A percentile compares a stretch with the other conserved stretches of the same genome.
phyloP scores from a whole-genome alignment of 129 eudicot species.

The Pulicaria dysenterica region DNA sequence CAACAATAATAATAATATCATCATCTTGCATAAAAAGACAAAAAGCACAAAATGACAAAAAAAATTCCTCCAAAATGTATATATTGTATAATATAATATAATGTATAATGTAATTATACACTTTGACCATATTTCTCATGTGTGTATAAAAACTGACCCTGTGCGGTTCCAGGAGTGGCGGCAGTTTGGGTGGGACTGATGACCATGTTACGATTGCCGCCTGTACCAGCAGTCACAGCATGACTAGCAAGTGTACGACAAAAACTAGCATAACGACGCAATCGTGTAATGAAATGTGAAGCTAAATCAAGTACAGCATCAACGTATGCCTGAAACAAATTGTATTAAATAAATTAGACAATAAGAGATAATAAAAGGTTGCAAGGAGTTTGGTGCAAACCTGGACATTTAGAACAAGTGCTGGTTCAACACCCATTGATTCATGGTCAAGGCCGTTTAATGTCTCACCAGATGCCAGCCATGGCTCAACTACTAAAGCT shows the following conservation, averaged over 20 bases:
- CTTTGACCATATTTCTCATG: neutral
- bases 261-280: conserved; percentile 96
- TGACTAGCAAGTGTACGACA: conserved; percentile 99
- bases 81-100: too few species aligned
- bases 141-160: conserved; percentile 53
- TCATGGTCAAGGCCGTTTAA: conserved; percentile 74
- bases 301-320: conserved; percentile 98
- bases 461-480: conserved; percentile 92
- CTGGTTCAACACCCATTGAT: conserved; percentile 96
- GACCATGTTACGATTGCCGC: conserved; percentile 87
- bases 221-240: conserved; percentile 86
- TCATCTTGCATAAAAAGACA: too few species aligned
- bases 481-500: conserved; percentile 82
- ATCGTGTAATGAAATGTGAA: conserved; percentile 93
- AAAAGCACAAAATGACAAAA: too few species aligned
- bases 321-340: conserved; percentile 80
- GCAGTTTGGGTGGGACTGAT: conserved; percentile 90
- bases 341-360: neutral
- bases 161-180: conserved; percentile 64
- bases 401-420: conserved; percentile 82
- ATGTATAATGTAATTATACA: too few species aligned
- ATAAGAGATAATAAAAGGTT: neutral
- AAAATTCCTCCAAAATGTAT: too few species aligned
- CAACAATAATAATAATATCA: too few species aligned
- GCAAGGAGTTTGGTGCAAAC: conserved; percentile 36